Conservation (phyloP, 768 basidiomycete species). For the Hebeloma cylindrosporum region DNA sequence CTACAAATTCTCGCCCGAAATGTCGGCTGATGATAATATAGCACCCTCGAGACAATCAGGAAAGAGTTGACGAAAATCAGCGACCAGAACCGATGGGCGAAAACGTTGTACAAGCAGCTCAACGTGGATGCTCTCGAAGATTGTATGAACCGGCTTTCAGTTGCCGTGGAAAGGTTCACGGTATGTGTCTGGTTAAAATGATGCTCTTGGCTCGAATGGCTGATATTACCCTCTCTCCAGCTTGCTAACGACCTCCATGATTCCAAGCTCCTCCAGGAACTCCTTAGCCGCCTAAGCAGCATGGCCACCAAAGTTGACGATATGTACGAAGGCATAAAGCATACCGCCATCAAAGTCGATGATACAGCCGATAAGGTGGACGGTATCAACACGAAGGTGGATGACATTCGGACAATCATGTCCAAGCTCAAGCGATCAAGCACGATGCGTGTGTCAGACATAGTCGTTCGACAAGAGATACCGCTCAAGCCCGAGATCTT, state of each 20-base stretch:
- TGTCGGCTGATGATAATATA: neutral
- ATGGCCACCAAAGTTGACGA: too few relatives aligned
- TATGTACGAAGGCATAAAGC: too few relatives aligned
- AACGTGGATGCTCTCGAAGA: neutral
- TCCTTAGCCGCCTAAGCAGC: neutral
- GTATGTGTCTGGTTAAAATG: slow-evolving; percentile 1
- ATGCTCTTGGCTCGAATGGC: neutral
- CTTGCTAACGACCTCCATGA: neutral
- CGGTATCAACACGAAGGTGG: neutral
- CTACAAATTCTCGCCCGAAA: neutral
- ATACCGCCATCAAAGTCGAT: neutral
- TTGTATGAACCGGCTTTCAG: slow-evolving; percentile 4
- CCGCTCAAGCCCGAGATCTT: slow-evolving; percentile 8
- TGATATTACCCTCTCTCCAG: neutral
- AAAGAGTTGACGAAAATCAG: slow-evolving; percentile 3
- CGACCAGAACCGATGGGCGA: neutral
- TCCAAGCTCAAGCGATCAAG: neutral
- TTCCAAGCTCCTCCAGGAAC: neutral
- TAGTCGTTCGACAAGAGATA: neutral
- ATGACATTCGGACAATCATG: neutral
- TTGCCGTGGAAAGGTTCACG: slow-evolving; percentile 6
- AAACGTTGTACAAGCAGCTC: neutral
- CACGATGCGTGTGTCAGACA: neutral
- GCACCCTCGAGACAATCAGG: slow-evolving; percentile 6
- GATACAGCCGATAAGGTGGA: neutral